Evolutionary conservation across 306 rosid genomes (phyloP).

Genomic region (Quercus mongolica): DNA sequence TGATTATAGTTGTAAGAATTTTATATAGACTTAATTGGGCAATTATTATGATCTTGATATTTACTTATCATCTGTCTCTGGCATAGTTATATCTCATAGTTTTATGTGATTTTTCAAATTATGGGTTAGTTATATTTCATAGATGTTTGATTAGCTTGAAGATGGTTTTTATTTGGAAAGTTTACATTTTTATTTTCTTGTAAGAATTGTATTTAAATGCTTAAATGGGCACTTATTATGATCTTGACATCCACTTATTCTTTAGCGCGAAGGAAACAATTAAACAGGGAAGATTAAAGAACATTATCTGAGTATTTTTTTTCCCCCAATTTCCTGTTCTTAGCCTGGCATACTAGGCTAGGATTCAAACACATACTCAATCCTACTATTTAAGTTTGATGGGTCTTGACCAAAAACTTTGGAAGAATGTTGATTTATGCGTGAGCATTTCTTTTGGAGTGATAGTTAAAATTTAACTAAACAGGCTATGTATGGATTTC

Average conservation of each 20-base stretch:
- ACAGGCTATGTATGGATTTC: background rate
- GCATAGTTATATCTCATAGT: too few species aligned
- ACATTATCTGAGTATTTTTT: too few species aligned
- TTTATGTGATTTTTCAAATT: background rate
- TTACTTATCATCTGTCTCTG: too few species aligned
- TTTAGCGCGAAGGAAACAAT: too few species aligned
- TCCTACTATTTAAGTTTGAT: background rate
- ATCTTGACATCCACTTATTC: too few species aligned
- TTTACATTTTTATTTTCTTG: background rate
- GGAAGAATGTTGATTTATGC: background rate
- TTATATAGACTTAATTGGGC: too few species aligned
- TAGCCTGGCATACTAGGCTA: background rate
- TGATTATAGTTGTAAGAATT: background rate
- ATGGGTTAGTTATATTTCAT: background rate
- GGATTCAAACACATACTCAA: background rate
- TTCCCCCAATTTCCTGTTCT: background rate
- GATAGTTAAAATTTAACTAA: background rate
- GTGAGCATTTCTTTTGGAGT: background rate
- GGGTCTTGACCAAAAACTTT: background rate
- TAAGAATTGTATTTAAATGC: background rate
- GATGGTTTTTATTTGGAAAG: background rate
- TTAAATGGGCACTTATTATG: too few species aligned
- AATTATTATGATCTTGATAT: too few species aligned
- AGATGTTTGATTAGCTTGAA: too few species aligned
- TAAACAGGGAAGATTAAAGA: too few species aligned